Base-by-base conservation (phyloP, 75 land plant genomes). In the Adiantum capillusveneris region DNA sequence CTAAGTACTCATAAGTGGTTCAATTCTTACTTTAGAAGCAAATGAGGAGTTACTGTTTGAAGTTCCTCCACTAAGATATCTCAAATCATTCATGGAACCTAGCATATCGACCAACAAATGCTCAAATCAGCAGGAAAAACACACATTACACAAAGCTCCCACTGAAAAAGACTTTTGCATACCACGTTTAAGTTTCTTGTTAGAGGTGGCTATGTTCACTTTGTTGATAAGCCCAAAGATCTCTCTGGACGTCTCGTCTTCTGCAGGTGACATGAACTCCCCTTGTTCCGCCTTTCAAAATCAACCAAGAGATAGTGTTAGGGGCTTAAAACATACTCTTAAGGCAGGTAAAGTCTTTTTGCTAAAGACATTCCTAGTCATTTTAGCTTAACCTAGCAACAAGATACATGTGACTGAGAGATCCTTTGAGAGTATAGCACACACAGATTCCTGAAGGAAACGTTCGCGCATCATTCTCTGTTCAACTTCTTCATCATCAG, bases 181-280 rank as follows among this genome's bases (percentile, higher is more conserved):
- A 69, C 71, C 71, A 39, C 25, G 0, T 20, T 48, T 69, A 27
- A 37, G 14, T 62, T 70, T 94, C 70, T 71, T 88, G 34, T 62
- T 25, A 16, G 65, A 68, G 29, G 78, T 63, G 13, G 75, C 69
- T 58, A 86, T 63, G 63, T 94, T 94, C 39, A 83, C 66, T 79
- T 94, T 89, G 70, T 84, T 94, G 65, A 94, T 94, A 42, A 80
- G 80, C 24, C 83, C 76, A 68, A 85, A 81, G 53, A 94, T 70
- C 62, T 86, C 91, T 51, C 85, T 81, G 29, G 96, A 86, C 25
- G 57, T 75, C 46, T 86, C 96, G 72, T 84, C 85, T 25, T 81
- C 85, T 39, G 65, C 69, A 34, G 84, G 90, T 60, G 86, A 72
- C n/a, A 71, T 11, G 27, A 85, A 62, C 22, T 52, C 44, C 7